These are phyloP conservation scores for Acanthamoeba sp. DNA, from an alignment of 208 protist species.

Conservation along the genomic window DNA sequence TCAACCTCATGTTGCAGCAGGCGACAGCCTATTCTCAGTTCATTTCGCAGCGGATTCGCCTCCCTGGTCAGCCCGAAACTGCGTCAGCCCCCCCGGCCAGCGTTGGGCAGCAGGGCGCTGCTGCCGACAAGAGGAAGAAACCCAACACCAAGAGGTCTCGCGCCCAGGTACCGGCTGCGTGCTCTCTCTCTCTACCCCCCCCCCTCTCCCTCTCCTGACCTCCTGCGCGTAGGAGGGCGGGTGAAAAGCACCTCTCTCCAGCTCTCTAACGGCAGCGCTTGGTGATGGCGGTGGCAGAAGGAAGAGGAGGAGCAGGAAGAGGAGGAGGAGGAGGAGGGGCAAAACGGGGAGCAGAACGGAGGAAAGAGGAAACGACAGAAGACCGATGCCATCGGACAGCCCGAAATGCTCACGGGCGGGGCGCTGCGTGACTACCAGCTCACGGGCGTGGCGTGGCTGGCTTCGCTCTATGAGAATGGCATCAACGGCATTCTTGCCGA, in stretches of 20 bases:
- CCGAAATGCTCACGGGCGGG: neutral
- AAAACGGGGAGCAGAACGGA: neutral
- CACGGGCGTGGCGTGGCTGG: constrained; percentile 96
- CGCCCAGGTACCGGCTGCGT: neutral
- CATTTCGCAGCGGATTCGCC: neutral
- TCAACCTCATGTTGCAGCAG: constrained; percentile 19
- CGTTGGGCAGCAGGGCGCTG: constrained; percentile 69
- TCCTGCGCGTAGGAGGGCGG: no score
- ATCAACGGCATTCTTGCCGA: constrained; percentile 98
- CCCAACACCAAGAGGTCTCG: constrained; percentile 31
- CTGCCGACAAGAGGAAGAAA: constrained; percentile 82
- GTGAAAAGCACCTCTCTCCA: no score
- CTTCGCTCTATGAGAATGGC: constrained; percentile 94
- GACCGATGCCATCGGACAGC: neutral
- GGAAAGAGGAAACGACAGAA: constrained; percentile 33
- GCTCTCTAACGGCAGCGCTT: neutral
- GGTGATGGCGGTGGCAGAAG: neutral
- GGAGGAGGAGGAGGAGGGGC: neutral
- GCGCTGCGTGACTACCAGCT: constrained; percentile 93
- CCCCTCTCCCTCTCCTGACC: no score
- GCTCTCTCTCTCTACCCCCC: neutral
- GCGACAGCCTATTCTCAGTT: neutral
- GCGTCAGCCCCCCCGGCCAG: neutral
- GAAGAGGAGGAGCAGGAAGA: neutral
- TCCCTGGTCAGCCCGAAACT: neutral